Base-by-base conservation (phyloP, 169 alveolate species). In the Babesia bigemina region DNA sequence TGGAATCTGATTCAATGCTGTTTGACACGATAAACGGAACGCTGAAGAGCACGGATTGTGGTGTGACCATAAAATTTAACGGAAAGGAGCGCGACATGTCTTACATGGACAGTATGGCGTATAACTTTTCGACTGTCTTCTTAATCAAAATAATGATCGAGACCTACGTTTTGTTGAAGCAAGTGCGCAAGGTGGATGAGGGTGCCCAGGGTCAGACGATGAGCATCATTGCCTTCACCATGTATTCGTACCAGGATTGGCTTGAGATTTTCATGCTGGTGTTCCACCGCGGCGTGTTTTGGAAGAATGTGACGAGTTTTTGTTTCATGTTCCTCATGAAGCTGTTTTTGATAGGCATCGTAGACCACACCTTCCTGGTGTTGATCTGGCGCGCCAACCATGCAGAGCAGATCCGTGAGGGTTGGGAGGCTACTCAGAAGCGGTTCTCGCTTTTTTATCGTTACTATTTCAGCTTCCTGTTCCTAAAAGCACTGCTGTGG, bases 341-440 rank as follows among this genome's bases (percentile, higher is more conserved):
- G 75, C 60, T 82, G 22, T 24, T 87, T 24, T 45, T 88, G 67
- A 57, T 88, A 9, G 82, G 87, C 26, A 56, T 89, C 9, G 69
- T 91, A 79, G 91, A 91, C 28, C 86, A 86, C 33, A 69, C 91
- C 29, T 87, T 78, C 42, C 57, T 91, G 36, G 77, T 91, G 39
- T 66, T 85, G 21, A 73, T 91, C 8, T 91, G 93, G 93, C 85
- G 85, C 53, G 92, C 93, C 19, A 70, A 75, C 55, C 92, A 87
- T 49, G 78, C 89, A 44, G 75, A 52, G 26, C 90, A 83, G 36
- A 49, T 78, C n/a, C 85, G 85, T 44, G 86, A 81, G 61, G 92
- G 92, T 12, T 86, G 93, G 94, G 87, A 75, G 53, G 69, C 59
- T 11, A 66, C 83, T 29, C 93, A 89, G 71, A 83, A 84, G 56